These are phyloP conservation scores for Monosporozyma servazzii DNA, from an alignment of 805 yeast genomes.

Conservation along the genomic window DNA sequence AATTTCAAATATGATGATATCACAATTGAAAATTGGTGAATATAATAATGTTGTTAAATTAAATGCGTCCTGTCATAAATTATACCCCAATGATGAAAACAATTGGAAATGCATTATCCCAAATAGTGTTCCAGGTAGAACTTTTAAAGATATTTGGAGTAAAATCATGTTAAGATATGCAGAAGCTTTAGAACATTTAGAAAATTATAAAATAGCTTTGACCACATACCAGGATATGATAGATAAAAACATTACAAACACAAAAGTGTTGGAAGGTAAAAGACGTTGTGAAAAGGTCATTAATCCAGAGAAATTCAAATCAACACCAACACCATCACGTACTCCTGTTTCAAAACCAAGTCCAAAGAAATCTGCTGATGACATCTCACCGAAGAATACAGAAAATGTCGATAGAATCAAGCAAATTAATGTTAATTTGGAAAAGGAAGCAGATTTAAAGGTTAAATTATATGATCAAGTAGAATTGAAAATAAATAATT, in stretches of 20 bases:
- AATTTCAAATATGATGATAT: constrained; percentile 65
- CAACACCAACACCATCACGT: constrained; percentile 30
- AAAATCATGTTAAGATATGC: constrained; percentile 66
- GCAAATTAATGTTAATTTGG: constrained; percentile 34
- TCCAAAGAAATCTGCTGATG: constrained; percentile 1
- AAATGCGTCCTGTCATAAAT: constrained; percentile 24
- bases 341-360: constrained; percentile 7
- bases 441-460: constrained; percentile 46
- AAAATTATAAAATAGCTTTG: constrained; percentile 57
- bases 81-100: constrained; percentile 29
- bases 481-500: constrained; percentile 41
- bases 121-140: constrained; percentile 16
- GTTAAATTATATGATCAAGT: constrained; percentile 57
- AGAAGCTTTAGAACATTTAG: constrained; percentile 75
- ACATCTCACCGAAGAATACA: constrained; percentile 7
- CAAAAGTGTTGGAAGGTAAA: constrained; percentile 66
- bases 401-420: constrained; percentile 45
- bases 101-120: constrained; percentile 40
- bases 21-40: constrained; percentile 61
- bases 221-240: constrained; percentile 52
- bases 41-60: constrained; percentile 32
- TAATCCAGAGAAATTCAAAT: constrained; percentile 35
- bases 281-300: constrained; percentile 64
- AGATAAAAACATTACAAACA: constrained; percentile 56
- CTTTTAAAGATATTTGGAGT: constrained; percentile 54